Base-by-base conservation (phyloP, 371 early-diverging fungal species). In the Mortierella sp. region DNA sequence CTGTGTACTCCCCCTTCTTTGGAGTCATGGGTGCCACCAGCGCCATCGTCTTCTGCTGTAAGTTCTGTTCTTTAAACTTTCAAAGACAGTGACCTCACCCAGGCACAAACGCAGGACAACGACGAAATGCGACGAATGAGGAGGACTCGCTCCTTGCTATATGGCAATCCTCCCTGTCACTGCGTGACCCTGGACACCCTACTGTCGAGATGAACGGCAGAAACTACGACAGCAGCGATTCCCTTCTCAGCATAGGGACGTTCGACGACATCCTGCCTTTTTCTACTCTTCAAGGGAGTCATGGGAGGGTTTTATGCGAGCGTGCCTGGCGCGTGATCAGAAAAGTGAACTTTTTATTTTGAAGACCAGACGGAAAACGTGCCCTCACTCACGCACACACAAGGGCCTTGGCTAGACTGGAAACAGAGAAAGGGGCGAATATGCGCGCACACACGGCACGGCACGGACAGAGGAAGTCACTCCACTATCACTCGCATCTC, bases 1-100 rank as follows among this genome's bases (percentile, higher is more conserved):
- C 97, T 66, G 96, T 96, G 73, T 97, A 97, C 87, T 91, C 97
- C 79, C 99, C 99, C 74, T 96, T 99, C 94, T 98, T 99, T 86
- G 97, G 96, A 80, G 93, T 97, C 73, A 94, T 99, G 89, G 99
- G 99, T 47, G 95, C 96, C 91, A 94, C 98, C 45, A 94, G 96
- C 52, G 97, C 98, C 77, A 97, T 97, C 68, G 95, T 97, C 58
- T 98, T 99, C 86, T 94, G 94, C 89, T 95, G 99, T 98, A 95
- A 93, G 96, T 93, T 40, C 40, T 37, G 5, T n/a, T n/a, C 37
- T 44, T 9, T n/a, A 50, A 50, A 8, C 9, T 14, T 9, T 8
- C 8, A 14, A 14, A 24, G 50, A n/a, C 50, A 50, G 10, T 50
- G 10, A 7, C 22, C 9, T 11, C 22, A 50, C 6, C 50, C 24